Evolutionary conservation across 495 filamentous ascomycete species (phyloP).

Genomic region (Thermochaetoides thermophila): DNA sequence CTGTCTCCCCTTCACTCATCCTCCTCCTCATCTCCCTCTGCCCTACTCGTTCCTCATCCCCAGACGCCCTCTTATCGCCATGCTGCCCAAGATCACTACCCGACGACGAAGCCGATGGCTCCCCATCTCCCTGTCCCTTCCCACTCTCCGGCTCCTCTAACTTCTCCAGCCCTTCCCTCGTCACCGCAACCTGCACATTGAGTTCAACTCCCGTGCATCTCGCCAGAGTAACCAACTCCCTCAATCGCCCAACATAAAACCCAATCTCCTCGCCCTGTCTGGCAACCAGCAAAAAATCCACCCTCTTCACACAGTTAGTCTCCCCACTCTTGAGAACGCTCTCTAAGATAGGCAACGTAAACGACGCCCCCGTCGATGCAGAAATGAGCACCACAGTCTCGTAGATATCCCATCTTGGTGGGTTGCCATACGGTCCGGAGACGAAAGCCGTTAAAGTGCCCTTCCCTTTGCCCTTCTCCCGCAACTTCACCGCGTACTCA

Average conservation of each 20-base stretch:
- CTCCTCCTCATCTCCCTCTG: constrained; percentile 11
- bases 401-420: constrained; percentile 41
- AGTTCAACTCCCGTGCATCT: constrained; percentile 31
- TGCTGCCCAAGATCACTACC: constrained; percentile 6
- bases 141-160: neutral
- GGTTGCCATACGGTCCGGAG: constrained; percentile 42
- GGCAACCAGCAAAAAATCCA: constrained; percentile 62
- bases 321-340: constrained; percentile 29
- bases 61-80: constrained; percentile 13
- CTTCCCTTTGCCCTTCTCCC: constrained; percentile 17
- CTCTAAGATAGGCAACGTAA: constrained; percentile 41
- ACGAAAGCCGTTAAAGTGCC: constrained; percentile 34
- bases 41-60: constrained; percentile 16
- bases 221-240: constrained; percentile 40
- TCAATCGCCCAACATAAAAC: constrained; percentile 52
- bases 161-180: too few species aligned
- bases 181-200: constrained; percentile 38
- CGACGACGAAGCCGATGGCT: constrained; percentile 7
- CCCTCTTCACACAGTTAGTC: constrained; percentile 42
- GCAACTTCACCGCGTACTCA: constrained; percentile 40
- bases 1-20: constrained; percentile 17
- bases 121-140: neutral
- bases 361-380: constrained; percentile 42
- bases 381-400: constrained; percentile 45
- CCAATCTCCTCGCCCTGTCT: constrained; percentile 51